A percentile compares a stretch with the other conserved stretches of the same genome.
These are phyloP conservation scores for Marasmius sp. DNA, from an alignment of 1,284 basidiomycete genomes.

Conservation along the genomic window DNA sequence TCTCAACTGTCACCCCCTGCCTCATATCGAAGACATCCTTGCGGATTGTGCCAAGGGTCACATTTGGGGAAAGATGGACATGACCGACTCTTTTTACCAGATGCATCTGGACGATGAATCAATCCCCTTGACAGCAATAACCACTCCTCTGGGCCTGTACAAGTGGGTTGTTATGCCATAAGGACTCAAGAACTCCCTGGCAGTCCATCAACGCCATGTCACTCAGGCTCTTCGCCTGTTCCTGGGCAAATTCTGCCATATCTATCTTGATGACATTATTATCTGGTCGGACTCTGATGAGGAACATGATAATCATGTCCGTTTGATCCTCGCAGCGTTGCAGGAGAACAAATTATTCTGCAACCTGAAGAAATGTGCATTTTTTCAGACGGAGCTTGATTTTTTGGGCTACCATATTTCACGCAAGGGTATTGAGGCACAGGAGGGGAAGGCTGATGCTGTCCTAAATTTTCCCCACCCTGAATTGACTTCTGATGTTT, in stretches of 20 bases:
- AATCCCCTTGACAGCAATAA: not conserved
- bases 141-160: conserved; percentile 34
- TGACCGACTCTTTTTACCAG: conserved; percentile 8
- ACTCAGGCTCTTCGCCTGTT: conserved; percentile 21
- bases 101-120: not conserved
- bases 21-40: conserved; percentile 28
- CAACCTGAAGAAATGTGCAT: conserved; percentile 23
- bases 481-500: too few relatives aligned
- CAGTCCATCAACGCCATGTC: conserved; percentile 29
- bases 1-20: conserved; percentile 23
- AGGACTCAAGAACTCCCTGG: conserved; percentile 29
- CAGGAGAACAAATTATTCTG: conserved; percentile 21
- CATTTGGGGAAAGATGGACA: conserved; percentile 17
- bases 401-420: conserved; percentile 30
- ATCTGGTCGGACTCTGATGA: conserved; percentile 33
- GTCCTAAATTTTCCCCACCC: conserved; percentile 20
- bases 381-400: conserved; percentile 11
- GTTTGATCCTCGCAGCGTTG: conserved; percentile 24
- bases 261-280: conserved; percentile 31
- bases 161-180: conserved; percentile 16
- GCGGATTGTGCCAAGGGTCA: conserved; percentile 24
- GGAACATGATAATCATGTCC: conserved; percentile 28
- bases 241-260: conserved; percentile 18
- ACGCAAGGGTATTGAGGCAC: conserved; percentile 18
- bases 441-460: conserved; percentile 5